A percentile compares a stretch with the other conserved stretches of the same genome.
These are phyloP conservation scores for Williopsis jadinii DNA, from an alignment of 1,139 yeast genomes.

Conservation along the genomic window DNA sequence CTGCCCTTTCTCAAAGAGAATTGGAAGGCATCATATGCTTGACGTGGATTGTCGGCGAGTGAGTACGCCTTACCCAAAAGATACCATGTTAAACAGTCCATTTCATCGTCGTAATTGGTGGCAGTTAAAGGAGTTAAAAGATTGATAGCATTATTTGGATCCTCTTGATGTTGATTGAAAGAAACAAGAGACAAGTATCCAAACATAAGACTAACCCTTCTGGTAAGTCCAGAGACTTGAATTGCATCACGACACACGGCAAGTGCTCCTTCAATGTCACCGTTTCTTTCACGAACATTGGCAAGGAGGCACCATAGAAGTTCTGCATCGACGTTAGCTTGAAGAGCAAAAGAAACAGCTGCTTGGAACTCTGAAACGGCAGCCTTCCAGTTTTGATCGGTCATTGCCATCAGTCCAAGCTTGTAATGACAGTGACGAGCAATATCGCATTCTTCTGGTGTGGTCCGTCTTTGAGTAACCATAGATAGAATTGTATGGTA, in stretches of 20 bases:
- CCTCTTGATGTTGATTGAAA: slow-evolving; percentile 17
- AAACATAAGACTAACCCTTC: slow-evolving; percentile 40
- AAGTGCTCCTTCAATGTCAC: slow-evolving; percentile 40
- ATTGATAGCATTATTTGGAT: slow-evolving; percentile 31
- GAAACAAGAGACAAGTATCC: slow-evolving; percentile 31
- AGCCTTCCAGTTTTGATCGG: slow-evolving; percentile 41
- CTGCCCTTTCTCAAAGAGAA: slow-evolving; percentile 50
- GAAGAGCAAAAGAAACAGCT: slow-evolving; percentile 40
- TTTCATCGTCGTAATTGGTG: slow-evolving; percentile 21
- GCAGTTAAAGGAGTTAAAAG: slow-evolving; percentile 23
- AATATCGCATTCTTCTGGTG: slow-evolving; percentile 27
- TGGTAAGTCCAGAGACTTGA: slow-evolving; percentile 37
- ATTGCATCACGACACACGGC: slow-evolving; percentile 43
- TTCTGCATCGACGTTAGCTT: slow-evolving; percentile 8
- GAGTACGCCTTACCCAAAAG: slow-evolving; percentile 50
- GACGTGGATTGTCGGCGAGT: slow-evolving; percentile 38
- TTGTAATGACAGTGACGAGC: slow-evolving; percentile 48
- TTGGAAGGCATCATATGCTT: slow-evolving; percentile 53
- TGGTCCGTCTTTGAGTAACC: slow-evolving; percentile 28
- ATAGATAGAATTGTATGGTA: slow-evolving; percentile 38
- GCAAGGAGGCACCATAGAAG: slow-evolving; percentile 44
- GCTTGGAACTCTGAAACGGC: slow-evolving; percentile 42
- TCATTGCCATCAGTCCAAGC: slow-evolving; percentile 44
- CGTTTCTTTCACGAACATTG: slow-evolving; percentile 42
- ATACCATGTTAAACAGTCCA: slow-evolving; percentile 47